A percentile compares a stretch with the other conserved stretches of the same genome.
phyloP scores from a whole-genome alignment of 495 filamentous ascomycete species.

The Penicillium psychrofluorescens region DNA sequence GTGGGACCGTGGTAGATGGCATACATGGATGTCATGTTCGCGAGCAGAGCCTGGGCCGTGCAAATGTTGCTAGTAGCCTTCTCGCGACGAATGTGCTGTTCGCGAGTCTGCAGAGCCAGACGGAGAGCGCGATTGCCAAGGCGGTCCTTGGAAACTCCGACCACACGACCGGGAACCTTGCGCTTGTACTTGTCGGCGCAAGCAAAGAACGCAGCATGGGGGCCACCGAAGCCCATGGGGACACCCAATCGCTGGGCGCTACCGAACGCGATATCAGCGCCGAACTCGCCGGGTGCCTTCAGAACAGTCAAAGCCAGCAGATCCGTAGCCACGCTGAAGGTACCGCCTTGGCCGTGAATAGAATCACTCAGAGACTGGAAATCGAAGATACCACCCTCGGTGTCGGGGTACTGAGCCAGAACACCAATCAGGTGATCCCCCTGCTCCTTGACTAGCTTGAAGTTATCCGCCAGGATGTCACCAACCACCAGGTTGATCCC shows the following conservation, averaged over 20 bases:
- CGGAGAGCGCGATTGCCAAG: constrained; percentile 78
- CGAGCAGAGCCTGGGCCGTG: constrained; percentile 89
- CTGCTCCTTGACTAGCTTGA: constrained; percentile 58
- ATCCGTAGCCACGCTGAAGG: constrained; percentile 87
- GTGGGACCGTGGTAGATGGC: constrained; percentile 93
- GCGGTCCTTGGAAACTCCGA: constrained; percentile 90
- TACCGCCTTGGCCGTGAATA: constrained; percentile 72
- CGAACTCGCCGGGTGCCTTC: constrained; percentile 91
- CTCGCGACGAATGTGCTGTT: constrained; percentile 95
- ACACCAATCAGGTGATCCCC: constrained; percentile 86
- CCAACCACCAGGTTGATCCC: constrained; percentile 70
- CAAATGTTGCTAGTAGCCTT: constrained; percentile 99
- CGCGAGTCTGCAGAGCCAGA: constrained; percentile 85
- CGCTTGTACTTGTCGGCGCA: constrained; percentile 88
- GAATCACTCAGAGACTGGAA: constrained; percentile 66
- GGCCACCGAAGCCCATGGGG: constrained; percentile 88
- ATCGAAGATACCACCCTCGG: constrained; percentile 72
- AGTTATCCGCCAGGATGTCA: constrained; percentile 59
- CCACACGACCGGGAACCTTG: constrained; percentile 89
- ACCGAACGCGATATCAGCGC: constrained; percentile 94
- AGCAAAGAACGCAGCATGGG: constrained; percentile 96
- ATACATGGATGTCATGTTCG: constrained; percentile 97
- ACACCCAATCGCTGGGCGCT: constrained; percentile 94
- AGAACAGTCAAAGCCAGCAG: constrained; percentile 83
- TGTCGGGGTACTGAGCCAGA: constrained; percentile 92